Evolutionary conservation across 306 rosid genomes (phyloP), one percentile per base, ranked within the genome.

Genomic region (Calophaca sinica): DNA sequence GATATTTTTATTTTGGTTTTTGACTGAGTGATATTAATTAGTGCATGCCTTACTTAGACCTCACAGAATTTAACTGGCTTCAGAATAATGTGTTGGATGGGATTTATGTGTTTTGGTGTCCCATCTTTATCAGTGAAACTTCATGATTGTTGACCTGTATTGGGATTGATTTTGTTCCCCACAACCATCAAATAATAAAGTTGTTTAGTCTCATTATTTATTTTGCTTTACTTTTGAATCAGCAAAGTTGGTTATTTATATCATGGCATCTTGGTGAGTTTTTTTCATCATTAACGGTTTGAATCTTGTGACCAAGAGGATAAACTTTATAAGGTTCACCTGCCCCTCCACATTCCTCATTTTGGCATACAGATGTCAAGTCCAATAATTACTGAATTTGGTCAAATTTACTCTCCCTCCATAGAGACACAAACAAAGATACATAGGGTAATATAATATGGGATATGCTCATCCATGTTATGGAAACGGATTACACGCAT

Each of bases 81-180:
- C 26, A 20, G 7, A 6, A 39, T 39, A 39, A 39, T 39, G 1
- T 39, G 7, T 0, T 39, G 44, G 4, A 6, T 39, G 44, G 7
- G 7, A 4, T 39, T 39, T 39, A 39, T 39, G 75, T 78, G 77
- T 78, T 81, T 72, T 82, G 88, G 87, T 81, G 96, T 79, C 58
- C 83, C 42, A 83, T 93, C 88, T 82, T 78, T 73, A 81, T 89
- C 88, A 74, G 70, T 79, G 87, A 82, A 89, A 87, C 79, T 82
- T 81, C 76, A 92, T 89, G 89, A 89, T 87, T 80, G 77, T 82
- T 90, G 60, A 67, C 86, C 85, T 85, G 92, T 84, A 80, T 83
- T 84, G 79, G 83, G 70, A 87, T 85, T 83, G 87, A 87, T 85
- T 85, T 85, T 87, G 91, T 60, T 90, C 96, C 97, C 94, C 94